These are phyloP conservation scores for Kalmanozyma brasiliensis DNA, from an alignment of 1,284 basidiomycete species.

Conservation along the genomic window DNA sequence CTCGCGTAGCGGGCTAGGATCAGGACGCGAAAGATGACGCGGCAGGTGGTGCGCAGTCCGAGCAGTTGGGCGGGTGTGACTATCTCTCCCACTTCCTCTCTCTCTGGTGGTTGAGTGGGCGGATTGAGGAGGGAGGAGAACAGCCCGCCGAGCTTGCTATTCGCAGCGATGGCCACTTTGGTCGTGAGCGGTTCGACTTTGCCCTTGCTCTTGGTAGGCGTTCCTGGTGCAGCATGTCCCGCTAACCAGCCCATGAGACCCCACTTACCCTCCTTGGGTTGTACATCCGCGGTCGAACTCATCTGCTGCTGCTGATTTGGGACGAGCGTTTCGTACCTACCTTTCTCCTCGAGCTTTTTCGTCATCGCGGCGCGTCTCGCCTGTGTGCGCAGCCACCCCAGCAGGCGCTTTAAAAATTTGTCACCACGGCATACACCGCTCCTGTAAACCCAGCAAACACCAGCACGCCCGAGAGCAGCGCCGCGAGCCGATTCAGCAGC, in stretches of 20 bases:
- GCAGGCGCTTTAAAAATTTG: slow-evolving; percentile 61
- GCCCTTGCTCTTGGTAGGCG: slow-evolving; percentile 1
- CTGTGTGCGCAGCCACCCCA: slow-evolving; percentile 34
- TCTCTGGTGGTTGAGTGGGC: neutral
- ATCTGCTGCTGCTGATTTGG: slow-evolving; percentile 20
- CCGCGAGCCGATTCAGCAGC: slow-evolving; percentile 52
- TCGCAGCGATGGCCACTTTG: too few species aligned
- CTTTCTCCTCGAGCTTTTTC: slow-evolving; percentile 6
- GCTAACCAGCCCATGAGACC: slow-evolving; percentile 23
- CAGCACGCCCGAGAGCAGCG: slow-evolving; percentile 42
- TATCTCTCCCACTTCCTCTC: neutral
- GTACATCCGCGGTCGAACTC: slow-evolving; percentile 3
- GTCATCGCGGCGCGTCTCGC: slow-evolving; percentile 4
- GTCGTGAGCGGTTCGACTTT: neutral
- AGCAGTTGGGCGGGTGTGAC: slow-evolving; percentile 17
- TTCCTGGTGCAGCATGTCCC: slow-evolving; percentile 5
- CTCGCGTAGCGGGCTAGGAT: slow-evolving; percentile 23
- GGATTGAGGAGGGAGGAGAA: slow-evolving; percentile 16
- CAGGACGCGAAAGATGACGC: slow-evolving; percentile 37
- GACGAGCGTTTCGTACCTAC: slow-evolving; percentile 41
- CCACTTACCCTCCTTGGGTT: neutral
- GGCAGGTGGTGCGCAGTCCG: slow-evolving; percentile 30
- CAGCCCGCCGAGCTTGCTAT: slow-evolving; percentile 15
- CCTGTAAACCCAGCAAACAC: slow-evolving; percentile 51
- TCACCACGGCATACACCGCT: slow-evolving; percentile 49